A percentile compares a stretch with the other conserved stretches of the same genome.
Conservation (phyloP, 73 alveolate genomes). For the Symbiodinium pilosum region DNA sequence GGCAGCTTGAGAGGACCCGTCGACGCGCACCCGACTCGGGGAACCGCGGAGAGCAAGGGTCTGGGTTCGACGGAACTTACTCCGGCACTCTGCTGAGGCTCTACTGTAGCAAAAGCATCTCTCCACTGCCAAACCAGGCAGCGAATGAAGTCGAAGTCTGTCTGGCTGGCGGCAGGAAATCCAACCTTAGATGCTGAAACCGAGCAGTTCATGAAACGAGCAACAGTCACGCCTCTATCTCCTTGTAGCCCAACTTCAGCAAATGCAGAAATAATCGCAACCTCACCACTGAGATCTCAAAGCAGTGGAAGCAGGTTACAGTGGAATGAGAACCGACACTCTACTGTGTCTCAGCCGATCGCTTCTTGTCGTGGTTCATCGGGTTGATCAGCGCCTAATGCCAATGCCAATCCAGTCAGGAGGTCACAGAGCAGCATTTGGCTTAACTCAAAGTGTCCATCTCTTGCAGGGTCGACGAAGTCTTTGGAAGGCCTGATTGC, state of each 20-base stretch:
- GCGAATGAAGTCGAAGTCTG: slow-evolving; percentile 93
- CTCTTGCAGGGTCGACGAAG: not conserved
- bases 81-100: not conserved
- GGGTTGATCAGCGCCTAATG: slow-evolving; percentile 93
- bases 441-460: too few relatives aligned
- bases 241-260: slow-evolving; percentile 95
- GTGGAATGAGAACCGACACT: not conserved
- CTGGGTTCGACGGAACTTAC: too few relatives aligned
- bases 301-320: not conserved
- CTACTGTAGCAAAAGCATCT: too few relatives aligned
- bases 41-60: too few relatives aligned
- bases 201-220: not conserved
- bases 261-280: slow-evolving; percentile 80
- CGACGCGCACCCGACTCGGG: too few relatives aligned
- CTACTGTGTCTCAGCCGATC: not conserved
- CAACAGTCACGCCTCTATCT: slow-evolving; percentile 45
- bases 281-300: too few relatives aligned
- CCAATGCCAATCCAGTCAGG: too few relatives aligned
- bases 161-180: slow-evolving; percentile 94
- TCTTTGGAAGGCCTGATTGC: slow-evolving; percentile 64
- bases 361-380: slow-evolving; percentile 89
- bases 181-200: slow-evolving; percentile 61
- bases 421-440: too few relatives aligned
- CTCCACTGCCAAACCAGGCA: not conserved
- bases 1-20: too few relatives aligned